Conservation (phyloP, 331 rosid genomes). For the Cydonia oblonga region DNA sequence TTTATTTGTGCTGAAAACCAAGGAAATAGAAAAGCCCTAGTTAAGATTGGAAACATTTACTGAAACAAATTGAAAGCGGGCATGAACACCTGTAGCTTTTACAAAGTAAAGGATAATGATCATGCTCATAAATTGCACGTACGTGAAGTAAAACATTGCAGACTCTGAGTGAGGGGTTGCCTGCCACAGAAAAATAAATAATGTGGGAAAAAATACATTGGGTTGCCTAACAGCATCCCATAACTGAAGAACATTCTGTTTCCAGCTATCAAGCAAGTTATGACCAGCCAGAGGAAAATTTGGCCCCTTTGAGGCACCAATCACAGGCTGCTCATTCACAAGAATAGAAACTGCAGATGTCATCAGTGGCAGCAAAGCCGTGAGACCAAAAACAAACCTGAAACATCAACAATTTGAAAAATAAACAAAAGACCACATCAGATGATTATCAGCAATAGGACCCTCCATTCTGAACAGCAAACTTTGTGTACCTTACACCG, state of each 20-base stretch:
- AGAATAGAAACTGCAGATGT: conserved; percentile 93
- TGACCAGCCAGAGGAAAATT: conserved; percentile 26
- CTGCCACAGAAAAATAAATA: conserved; percentile 96
- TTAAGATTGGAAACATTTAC: background rate
- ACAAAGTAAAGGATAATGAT: conserved; percentile 6
- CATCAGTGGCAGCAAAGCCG: conserved; percentile 76
- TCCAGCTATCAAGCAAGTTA: conserved; percentile 57
- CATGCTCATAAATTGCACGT: conserved; percentile 26
- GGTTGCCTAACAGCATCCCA: conserved; percentile 74
- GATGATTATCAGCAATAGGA: background rate
- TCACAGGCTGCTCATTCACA: conserved; percentile 64
- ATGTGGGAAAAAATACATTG: conserved; percentile 67
- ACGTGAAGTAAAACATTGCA: conserved; percentile 92
- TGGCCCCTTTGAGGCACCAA: conserved; percentile 33
- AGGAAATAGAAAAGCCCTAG: background rate
- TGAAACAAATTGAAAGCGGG: background rate
- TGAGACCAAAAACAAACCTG: conserved; percentile 95
- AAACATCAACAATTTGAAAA: conserved; percentile 10
- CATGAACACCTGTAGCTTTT: background rate
- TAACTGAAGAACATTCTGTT: conserved; percentile 51
- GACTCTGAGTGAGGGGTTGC: conserved; percentile 97
- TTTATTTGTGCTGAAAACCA: conserved; percentile 63
- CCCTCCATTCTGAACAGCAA: conserved; percentile 3
- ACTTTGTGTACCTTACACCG: conserved; percentile 69
- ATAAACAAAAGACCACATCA: background rate